phyloP scores from a whole-genome alignment of 1,284 basidiomycete genomes.

The Ustilago lituana region DNA sequence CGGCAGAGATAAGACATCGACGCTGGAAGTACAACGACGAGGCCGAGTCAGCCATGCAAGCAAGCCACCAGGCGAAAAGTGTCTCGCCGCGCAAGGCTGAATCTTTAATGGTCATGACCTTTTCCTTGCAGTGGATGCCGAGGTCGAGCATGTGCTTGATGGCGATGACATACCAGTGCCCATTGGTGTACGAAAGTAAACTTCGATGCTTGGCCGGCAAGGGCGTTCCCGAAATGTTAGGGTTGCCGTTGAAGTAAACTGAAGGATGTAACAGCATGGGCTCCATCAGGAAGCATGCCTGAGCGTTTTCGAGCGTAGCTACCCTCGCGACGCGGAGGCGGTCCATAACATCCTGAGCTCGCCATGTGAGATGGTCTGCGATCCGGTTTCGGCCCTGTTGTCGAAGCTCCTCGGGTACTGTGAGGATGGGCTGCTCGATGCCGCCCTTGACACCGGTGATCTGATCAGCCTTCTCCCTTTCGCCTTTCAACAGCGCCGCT shows the following conservation, averaged over 20 bases:
- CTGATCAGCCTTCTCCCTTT: conserved; percentile 37
- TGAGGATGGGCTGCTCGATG: conserved; percentile 47
- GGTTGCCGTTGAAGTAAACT: conserved; percentile 33
- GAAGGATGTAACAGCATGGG: conserved; percentile 44
- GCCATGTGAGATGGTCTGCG: conserved; percentile 78
- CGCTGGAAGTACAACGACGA: conserved; percentile 74
- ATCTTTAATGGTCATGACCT: conserved; percentile 47
- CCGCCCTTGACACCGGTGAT: conserved; percentile 49
- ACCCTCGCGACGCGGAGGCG: conserved; percentile 82
- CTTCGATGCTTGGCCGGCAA: conserved; percentile 28
- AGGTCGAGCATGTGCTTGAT: conserved; percentile 55
- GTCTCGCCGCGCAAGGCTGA: conserved; percentile 33
- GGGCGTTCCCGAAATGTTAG: conserved; percentile 31
- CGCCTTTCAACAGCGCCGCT: conserved; percentile 38
- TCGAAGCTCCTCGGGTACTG: conserved; percentile 39
- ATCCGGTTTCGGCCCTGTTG: conserved; percentile 76
- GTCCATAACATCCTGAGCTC: conserved; percentile 71
- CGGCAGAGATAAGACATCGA: conserved; percentile 73
- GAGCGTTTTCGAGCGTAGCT: conserved; percentile 79
- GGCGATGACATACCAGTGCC: conserved; percentile 52
- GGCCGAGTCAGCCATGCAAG: conserved; percentile 74
- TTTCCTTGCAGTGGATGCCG: conserved; percentile 51
- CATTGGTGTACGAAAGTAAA: conserved; percentile 34
- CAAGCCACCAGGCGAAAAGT: conserved; percentile 80
- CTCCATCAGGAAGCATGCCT: conserved; percentile 53